Percentiles rank a stretch among this genome's conserved stretches.
These are phyloP conservation scores for Penicillium nucicola DNA, from an alignment of 495 filamentous ascomycete genomes.

Conservation along the genomic window DNA sequence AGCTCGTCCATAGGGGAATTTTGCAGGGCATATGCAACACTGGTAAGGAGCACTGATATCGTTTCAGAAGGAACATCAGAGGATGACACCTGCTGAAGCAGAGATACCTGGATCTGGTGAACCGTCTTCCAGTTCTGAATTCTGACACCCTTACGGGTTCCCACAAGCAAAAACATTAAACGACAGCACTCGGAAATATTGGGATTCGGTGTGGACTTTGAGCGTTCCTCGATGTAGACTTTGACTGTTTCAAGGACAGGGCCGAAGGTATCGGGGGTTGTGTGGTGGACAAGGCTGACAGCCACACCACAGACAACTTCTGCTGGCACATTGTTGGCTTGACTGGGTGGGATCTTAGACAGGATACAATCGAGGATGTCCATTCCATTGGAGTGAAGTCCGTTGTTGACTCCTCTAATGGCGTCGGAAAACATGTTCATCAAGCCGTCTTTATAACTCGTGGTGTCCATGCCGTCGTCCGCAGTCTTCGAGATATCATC, in stretches of 20 bases:
- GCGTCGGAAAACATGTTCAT: constrained; percentile 90
- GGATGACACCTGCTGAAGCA: constrained; percentile 46
- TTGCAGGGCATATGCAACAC: constrained; percentile 65
- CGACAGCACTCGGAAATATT: constrained; percentile 53
- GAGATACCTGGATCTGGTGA: constrained; percentile 52
- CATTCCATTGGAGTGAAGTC: constrained; percentile 74
- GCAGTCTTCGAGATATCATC: constrained; percentile 58
- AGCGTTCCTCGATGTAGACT: constrained; percentile 42
- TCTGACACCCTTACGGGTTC: constrained; percentile 74
- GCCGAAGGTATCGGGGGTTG: constrained; percentile 60
- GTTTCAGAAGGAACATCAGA: constrained; percentile 40
- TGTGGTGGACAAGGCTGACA: constrained; percentile 77
- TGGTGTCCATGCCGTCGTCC: constrained; percentile 46
- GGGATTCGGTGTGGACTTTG: constrained; percentile 27
- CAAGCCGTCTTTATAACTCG: constrained; percentile 73
- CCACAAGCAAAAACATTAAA: constrained; percentile 63
- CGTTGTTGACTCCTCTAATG: constrained; percentile 75
- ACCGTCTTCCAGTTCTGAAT: constrained; percentile 69
- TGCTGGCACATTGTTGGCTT: constrained; percentile 43
- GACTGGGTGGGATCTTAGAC: constrained; percentile 45
- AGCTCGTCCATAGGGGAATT: constrained; percentile 76
- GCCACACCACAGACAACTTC: constrained; percentile 71
- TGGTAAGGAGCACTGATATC: constrained; percentile 58
- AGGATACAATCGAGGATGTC: constrained; percentile 67
- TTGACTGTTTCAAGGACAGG: constrained; percentile 58